Percentiles rank a stretch among this genome's conserved stretches.
Conservation (phyloP, 1,284 basidiomycete genomes). For the Fomitopsis betulina region DNA sequence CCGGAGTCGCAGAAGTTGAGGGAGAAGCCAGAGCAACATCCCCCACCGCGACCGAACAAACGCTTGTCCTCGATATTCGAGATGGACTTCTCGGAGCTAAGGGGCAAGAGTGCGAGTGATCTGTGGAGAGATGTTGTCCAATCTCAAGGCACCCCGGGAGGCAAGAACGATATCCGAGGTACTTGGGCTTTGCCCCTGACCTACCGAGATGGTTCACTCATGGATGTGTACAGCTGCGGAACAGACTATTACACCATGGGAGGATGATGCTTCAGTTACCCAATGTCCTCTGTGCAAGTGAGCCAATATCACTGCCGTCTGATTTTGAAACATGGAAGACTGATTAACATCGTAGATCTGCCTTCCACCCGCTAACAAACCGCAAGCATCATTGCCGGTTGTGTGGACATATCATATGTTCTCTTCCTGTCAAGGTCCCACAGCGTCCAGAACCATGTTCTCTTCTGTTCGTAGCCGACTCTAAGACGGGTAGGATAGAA, state of each 20-base stretch:
- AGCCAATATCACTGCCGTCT: slow-evolving; percentile 26
- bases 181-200: slow-evolving; percentile 11
- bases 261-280: slow-evolving; percentile 73
- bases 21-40: slow-evolving; percentile 16
- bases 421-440: slow-evolving; percentile 76
- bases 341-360: slow-evolving; percentile 36
- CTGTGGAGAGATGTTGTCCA: slow-evolving; percentile 57
- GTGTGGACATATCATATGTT: slow-evolving; percentile 91
- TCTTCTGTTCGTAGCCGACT: slow-evolving; percentile 76
- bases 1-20: slow-evolving; percentile 21
- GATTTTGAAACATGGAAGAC: not conserved
- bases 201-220: not conserved
- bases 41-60: slow-evolving; percentile 25
- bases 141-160: slow-evolving; percentile 34
- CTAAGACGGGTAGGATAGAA: slow-evolving; percentile 70
- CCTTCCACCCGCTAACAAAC: slow-evolving; percentile 87
- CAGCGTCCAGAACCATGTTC: slow-evolving; percentile 71
- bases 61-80: slow-evolving; percentile 69
- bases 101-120: slow-evolving; percentile 55
- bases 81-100: slow-evolving; percentile 46
- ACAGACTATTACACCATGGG: slow-evolving; percentile 94
- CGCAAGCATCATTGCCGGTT: slow-evolving; percentile 96
- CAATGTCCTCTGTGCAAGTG: slow-evolving; percentile 86
- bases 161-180: slow-evolving; percentile 60
- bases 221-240: slow-evolving; percentile 58